A percentile compares a stretch with the other conserved stretches of the same genome.
Evolutionary conservation across 306 rosid genomes (phyloP).

Genomic region (Oemleria cerasiformis): DNA sequence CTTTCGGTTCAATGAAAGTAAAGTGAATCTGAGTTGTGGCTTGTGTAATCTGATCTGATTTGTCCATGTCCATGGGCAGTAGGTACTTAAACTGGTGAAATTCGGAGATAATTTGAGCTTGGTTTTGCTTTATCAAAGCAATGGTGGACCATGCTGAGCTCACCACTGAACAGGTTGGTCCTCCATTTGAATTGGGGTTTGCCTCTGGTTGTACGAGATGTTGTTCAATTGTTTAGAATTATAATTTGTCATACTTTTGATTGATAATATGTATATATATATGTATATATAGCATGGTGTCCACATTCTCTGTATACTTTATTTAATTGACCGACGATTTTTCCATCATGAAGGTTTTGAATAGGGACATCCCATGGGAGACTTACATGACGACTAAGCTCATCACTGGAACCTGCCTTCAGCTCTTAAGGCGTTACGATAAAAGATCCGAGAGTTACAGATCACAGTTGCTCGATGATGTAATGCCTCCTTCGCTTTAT

Average conservation of each 20-base stretch:
- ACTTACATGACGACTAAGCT: constrained; percentile 93
- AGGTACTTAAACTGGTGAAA: constrained; percentile 15
- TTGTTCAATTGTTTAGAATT: background rate
- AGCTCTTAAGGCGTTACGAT: constrained; percentile 89
- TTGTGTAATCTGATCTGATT: constrained; percentile 3
- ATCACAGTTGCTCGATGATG: constrained; percentile 90
- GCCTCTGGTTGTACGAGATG: background rate
- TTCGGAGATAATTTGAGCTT: background rate
- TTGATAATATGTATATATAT: background rate
- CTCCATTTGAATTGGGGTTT: constrained; percentile 7
- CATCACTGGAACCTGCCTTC: constrained; percentile 87
- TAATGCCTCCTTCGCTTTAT: constrained; percentile 23
- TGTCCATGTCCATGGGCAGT: constrained; percentile 12
- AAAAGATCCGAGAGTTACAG: constrained; percentile 73
- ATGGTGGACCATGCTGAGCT: constrained; percentile 74
- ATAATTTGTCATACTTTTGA: background rate
- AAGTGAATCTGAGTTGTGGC: background rate
- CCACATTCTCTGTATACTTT: background rate
- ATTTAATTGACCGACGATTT: constrained; percentile 4
- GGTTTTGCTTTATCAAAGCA: constrained; percentile 21
- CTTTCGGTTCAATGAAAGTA: background rate
- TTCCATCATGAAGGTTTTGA: constrained; percentile 54
- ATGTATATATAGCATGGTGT: background rate
- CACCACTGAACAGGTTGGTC: constrained; percentile 74
- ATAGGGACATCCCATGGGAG: constrained; percentile 97